A percentile compares a stretch with the other conserved stretches of the same genome.
Conservation (phyloP, 495 filamentous ascomycete species). For the Saxispiralis lemnorum region DNA sequence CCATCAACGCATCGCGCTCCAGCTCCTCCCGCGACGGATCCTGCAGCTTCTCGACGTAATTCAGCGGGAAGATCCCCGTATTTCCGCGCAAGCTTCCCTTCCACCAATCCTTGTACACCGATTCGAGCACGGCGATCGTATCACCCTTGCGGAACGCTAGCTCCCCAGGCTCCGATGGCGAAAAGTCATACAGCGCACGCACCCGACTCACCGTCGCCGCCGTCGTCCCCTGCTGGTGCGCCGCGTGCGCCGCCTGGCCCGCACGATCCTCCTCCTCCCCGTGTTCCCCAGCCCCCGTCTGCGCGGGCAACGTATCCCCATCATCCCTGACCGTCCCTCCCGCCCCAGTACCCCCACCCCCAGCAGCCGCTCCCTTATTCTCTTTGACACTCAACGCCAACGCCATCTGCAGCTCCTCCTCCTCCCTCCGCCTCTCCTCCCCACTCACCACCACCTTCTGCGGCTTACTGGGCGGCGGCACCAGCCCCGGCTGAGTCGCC, state of each 20-base stretch:
- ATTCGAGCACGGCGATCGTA: conserved; percentile 91
- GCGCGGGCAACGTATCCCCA: conserved; percentile 1
- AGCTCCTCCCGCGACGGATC: conserved; percentile 90
- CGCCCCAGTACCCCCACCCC: not conserved
- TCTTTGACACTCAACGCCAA: conserved; percentile 83
- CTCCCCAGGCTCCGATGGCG: conserved; percentile 82
- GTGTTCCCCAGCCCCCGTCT: not conserved
- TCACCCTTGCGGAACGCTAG: conserved; percentile 92
- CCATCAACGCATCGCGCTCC: conserved; percentile 91
- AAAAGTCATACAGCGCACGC: conserved; percentile 83
- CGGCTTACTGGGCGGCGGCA: conserved; percentile 70
- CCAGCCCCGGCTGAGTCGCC: conserved; percentile 69
- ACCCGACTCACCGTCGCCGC: conserved; percentile 96
- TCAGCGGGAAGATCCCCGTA: conserved; percentile 93
- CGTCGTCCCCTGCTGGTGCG: conserved; percentile 53
- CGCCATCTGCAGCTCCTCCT: conserved; percentile 94
- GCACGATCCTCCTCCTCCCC: not conserved
- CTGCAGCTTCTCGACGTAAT: conserved; percentile 93
- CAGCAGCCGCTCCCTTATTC: conserved; percentile 23
- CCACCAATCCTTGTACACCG: conserved; percentile 99
- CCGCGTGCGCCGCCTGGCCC: conserved; percentile 22
- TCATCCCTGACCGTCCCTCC: not conserved
- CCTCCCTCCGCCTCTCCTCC: conserved; percentile 80
- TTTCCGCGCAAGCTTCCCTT: conserved; percentile 85
- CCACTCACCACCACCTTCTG: conserved; percentile 82